Conservation (phyloP, 768 basidiomycete species). For the Podaxis carcinomalis region DNA sequence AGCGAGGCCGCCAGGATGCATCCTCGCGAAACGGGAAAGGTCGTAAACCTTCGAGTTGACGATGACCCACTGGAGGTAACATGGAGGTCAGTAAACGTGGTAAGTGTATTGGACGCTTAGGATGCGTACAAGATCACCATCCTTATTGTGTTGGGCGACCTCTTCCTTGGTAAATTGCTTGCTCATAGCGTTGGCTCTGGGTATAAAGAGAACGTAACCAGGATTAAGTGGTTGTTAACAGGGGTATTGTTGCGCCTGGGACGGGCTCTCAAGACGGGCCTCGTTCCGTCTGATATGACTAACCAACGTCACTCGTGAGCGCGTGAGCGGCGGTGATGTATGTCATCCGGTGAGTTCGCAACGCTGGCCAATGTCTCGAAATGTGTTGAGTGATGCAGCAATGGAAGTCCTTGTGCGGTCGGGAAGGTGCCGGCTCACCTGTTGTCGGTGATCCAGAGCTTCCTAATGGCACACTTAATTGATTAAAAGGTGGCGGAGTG, state of each 20-base stretch:
- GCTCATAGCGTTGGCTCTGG: constrained; percentile 13
- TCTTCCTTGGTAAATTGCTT: constrained; percentile 34
- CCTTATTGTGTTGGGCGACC: constrained; percentile 63
- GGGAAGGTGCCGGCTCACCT: too few species aligned
- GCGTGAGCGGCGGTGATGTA: too few species aligned
- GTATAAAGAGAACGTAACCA: neutral
- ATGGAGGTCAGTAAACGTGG: neutral
- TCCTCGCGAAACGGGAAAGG: constrained; percentile 68
- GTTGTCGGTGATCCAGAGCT: too few species aligned
- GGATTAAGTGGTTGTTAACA: neutral
- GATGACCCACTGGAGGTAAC: constrained; percentile 61
- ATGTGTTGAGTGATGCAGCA: too few species aligned
- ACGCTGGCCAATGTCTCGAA: too few species aligned
- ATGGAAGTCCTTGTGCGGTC: too few species aligned
- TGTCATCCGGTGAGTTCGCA: too few species aligned
- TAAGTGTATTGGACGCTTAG: neutral
- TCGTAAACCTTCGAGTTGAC: constrained; percentile 72
- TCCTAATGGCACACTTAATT: too few species aligned
- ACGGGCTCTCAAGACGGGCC: neutral
- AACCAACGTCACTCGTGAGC: too few species aligned
- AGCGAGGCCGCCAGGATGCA: constrained; percentile 81
- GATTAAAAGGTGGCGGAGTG: too few species aligned
- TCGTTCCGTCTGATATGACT: neutral
- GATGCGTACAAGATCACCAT: constrained; percentile 63
- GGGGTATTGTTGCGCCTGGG: neutral